Evolutionary conservation across 768 basidiomycete genomes (phyloP).

Genomic region (Lactarius tabidus): DNA sequence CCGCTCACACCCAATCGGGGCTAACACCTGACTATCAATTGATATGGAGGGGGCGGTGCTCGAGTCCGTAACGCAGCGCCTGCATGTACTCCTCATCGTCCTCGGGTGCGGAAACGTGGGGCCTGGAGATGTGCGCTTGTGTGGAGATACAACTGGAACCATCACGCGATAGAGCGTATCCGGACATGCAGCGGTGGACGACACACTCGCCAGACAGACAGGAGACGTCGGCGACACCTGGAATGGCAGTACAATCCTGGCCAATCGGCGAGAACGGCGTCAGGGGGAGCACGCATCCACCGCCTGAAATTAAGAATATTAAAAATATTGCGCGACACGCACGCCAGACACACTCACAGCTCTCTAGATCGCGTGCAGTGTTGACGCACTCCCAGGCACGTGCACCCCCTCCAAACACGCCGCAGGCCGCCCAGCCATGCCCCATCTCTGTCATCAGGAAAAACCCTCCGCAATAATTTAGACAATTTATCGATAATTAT

Average conservation of each 20-base stretch:
- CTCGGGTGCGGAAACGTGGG: neutral
- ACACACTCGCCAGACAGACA: slow-evolving; percentile 43
- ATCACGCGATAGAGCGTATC: slow-evolving; percentile 32
- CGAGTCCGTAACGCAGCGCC: too few species aligned
- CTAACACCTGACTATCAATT: too few species aligned
- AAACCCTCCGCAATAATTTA: too few species aligned
- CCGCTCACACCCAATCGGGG: too few species aligned
- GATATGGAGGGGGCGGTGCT: slow-evolving; percentile 25
- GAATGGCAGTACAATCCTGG: slow-evolving; percentile 46
- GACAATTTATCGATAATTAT: too few species aligned
- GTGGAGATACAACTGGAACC: slow-evolving; percentile 23
- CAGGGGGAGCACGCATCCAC: slow-evolving; percentile 43
- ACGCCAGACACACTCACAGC: slow-evolving; percentile 39
- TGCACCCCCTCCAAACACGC: slow-evolving; percentile 36
- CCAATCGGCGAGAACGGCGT: slow-evolving; percentile 34
- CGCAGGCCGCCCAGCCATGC: too few species aligned
- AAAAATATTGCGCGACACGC: neutral
- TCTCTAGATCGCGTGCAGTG: slow-evolving; percentile 46
- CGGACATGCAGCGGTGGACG: slow-evolving; percentile 44
- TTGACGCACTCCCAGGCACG: slow-evolving; percentile 49
- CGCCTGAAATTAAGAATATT: slow-evolving; percentile 35
- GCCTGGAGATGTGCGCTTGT: neutral
- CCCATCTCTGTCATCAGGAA: too few species aligned
- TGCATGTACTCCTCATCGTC: slow-evolving; percentile 19
- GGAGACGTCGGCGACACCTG: slow-evolving; percentile 46